phyloP scores from a whole-genome alignment of 2,329 filamentous ascomycete genomes.

The Pseudogymnoascus sp. region DNA sequence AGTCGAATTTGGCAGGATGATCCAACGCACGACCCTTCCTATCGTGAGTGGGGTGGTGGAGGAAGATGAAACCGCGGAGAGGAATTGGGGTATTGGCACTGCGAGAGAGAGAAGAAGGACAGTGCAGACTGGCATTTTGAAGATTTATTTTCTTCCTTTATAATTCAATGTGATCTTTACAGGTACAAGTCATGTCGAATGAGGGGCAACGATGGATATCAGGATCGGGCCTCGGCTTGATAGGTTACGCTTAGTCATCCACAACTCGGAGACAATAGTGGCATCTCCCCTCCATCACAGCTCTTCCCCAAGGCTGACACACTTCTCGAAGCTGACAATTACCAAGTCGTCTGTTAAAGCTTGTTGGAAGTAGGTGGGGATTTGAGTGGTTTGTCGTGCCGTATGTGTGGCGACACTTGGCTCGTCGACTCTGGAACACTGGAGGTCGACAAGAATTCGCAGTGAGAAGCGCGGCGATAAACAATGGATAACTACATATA shows the following conservation, averaged over 20 bases:
- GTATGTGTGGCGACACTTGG: not conserved
- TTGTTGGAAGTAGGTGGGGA: constrained; percentile 23
- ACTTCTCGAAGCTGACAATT: not conserved
- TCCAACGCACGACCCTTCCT: constrained; percentile 40
- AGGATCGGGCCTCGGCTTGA: not conserved
- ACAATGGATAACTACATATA: not conserved
- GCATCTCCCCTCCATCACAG: not conserved
- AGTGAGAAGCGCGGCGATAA: not conserved
- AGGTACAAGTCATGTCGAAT: not conserved
- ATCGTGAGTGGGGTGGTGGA: constrained; percentile 35
- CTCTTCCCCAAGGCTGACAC: not conserved
- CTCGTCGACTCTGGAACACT: not conserved
- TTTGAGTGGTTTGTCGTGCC: not conserved
- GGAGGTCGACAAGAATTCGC: not conserved
- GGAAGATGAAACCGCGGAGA: constrained; percentile 31
- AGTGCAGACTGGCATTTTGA: constrained; percentile 42
- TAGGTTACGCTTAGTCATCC: not conserved
- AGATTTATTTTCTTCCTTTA: not conserved
- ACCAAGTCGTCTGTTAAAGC: not conserved
- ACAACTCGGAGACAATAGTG: not conserved
- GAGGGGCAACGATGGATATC: not conserved
- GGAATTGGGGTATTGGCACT: constrained; percentile 32
- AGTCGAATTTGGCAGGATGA: constrained; percentile 38
- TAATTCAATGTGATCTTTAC: not conserved
- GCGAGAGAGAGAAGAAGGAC: constrained; percentile 39